Evolutionary conservation across 805 yeast species (phyloP), one percentile per base, ranked within the genome.

Genomic region (Candida takata): DNA sequence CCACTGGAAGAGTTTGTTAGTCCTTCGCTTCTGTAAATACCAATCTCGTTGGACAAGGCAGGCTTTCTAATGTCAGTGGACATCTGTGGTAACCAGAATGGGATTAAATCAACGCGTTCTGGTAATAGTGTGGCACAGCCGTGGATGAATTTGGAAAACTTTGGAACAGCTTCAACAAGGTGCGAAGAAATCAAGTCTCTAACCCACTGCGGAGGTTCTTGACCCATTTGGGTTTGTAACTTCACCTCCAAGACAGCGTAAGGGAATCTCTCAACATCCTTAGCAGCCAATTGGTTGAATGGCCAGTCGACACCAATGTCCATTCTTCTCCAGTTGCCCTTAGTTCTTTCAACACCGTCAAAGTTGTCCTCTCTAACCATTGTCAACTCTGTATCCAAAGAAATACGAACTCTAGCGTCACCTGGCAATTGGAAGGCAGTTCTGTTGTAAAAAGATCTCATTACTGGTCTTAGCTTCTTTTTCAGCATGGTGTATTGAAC

Each of bases 381-480:
- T n/a, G 95, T 70, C 47, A 92, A 73, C 64, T 92, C 97, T 0
- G 98, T 90, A 58, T 92, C 99, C 45, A 92, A 77, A 30, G 98
- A 92, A 46, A 94, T 92, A 69, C 99, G 87, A 27, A 92, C 99
- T 55, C 98, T 77, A 7, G 99, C 98, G 62, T 92, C 99, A 40
- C 99, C 99, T 6, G 99, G 98, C 39, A 92, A 74, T 67, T 92
- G 98, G 74, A 92, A 92, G 3, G 98, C 98, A 25, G 98, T 92
- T 70, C 99, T 83, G 63, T 88, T 87, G 65, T 92, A 92, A 60
- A 92, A 92, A 1, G 97, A 84, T 61, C 99, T 77, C 64, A 86
- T 84, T 29, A 87, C 96, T 1, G 99, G 99, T 55, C 97, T 75
- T 59, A 84, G 69, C 59, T 79, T 81, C 57, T 80, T 80, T 56